Evolutionary conservation across 495 filamentous ascomycete genomes (phyloP), one percentile per base, ranked within the genome.

Genomic region (Cercophora samala): DNA sequence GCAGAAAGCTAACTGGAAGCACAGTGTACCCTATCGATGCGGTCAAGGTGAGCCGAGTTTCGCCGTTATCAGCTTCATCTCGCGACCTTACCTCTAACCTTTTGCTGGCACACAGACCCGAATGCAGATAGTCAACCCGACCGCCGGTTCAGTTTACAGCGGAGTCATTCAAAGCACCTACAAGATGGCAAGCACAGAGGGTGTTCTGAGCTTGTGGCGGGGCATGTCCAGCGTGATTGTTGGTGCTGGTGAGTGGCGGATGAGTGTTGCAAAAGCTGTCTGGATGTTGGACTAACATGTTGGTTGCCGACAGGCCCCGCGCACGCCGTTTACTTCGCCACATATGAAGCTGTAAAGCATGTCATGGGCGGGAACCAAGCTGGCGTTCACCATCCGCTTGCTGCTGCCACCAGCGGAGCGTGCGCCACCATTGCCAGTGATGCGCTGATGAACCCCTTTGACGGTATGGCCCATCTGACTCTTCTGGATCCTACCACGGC

Each of bases 21-120:
- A 94, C 78, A 94, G 93, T 99, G 95, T 99, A 99, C 72, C 95
- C 95, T 9, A 90, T 99, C 69, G 95, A 99, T 81, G 87, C 97
- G 68, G 88, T 99, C 66, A 99, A 99, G 89, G 96, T 97, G 82
- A 78, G 85, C 76, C 64, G 62, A 37, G 18, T 58, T 60, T 54
- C 3, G 15, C 42, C 21, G 6, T 22, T 58, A 17, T 46, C 64
- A 64, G 51, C 25, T n/a, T 58, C 17, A 19, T 24, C n/a, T n/a
- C 25, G 11, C 60, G 42, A 59, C 24, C 23, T 58, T 46, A 17
- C 37, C 37, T 46, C 37, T 46, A 46, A 46, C 37, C 37, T 32
- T 62, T 71, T 63, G 69, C 42, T 72, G 70, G 58, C 51, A 51
- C 66, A 37, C 75, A 98, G 95, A 99, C 95, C 29, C 91, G 95